Evolutionary conservation across 805 yeast genomes (phyloP).

Genomic region (Torulaspora gathmanii): DNA sequence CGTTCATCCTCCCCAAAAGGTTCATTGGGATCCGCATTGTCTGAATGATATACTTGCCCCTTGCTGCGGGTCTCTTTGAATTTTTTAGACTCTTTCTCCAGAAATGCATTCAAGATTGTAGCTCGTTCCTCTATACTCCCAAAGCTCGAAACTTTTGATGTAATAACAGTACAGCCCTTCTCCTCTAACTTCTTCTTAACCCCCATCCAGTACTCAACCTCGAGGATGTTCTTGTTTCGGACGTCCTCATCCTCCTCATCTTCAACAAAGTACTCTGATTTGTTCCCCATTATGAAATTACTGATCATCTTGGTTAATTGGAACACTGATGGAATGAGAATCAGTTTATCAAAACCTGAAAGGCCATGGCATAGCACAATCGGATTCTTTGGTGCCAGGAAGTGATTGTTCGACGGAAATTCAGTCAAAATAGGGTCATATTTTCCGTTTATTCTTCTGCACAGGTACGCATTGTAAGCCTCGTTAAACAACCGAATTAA

Average conservation of each 20-base stretch:
- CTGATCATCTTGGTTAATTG: conserved; percentile 28
- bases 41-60: conserved; percentile 26
- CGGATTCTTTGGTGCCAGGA: conserved; percentile 62
- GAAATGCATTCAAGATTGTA: conserved; percentile 45
- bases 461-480: conserved; percentile 2
- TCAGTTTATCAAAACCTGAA: conserved; percentile 66
- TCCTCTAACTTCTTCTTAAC: conserved; percentile 54
- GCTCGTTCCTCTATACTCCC: conserved; percentile 74
- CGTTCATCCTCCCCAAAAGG: conserved; percentile 24
- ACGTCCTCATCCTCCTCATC: conserved; percentile 21
- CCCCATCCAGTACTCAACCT: conserved; percentile 77
- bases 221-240: conserved; percentile 34
- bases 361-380: conserved; percentile 83
- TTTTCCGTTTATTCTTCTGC: background rate
- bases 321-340: conserved; percentile 41
- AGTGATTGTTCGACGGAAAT: conserved; percentile 35
- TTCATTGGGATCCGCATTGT: conserved; percentile 4
- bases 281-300: conserved; percentile 17
- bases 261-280: conserved; percentile 21
- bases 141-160: conserved; percentile 78
- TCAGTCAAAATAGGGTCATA: background rate
- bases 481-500: conserved; percentile 1
- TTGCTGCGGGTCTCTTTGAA: conserved; percentile 20
- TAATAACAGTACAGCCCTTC: conserved; percentile 63
- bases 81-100: conserved; percentile 34